These are phyloP conservation scores for Glaciozyma martinii DNA, from an alignment of 768 basidiomycete genomes.

Conservation along the genomic window DNA sequence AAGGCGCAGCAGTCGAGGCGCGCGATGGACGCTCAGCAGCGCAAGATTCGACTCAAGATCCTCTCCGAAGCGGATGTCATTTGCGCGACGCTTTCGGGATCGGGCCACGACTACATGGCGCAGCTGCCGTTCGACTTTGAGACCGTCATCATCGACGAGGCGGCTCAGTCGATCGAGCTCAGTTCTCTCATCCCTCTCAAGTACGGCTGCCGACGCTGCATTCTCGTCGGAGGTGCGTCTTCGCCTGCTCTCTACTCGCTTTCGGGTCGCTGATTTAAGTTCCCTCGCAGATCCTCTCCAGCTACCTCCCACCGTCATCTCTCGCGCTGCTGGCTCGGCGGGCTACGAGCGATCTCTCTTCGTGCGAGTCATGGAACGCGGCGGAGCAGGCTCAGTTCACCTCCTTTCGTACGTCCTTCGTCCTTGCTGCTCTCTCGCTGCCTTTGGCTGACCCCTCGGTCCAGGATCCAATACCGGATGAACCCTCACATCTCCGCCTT, in stretches of 20 bases:
- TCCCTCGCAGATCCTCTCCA: conserved; percentile 48
- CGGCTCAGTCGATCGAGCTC: conserved; percentile 90
- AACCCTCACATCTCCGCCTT: conserved; percentile 87
- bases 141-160: conserved; percentile 94
- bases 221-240: conserved; percentile 77
- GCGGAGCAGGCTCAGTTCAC: conserved; percentile 72
- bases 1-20: conserved; percentile 70
- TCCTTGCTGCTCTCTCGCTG: background rate
- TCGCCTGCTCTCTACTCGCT: background rate
- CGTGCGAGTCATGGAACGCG: conserved; percentile 68
- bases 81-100: conserved; percentile 83
- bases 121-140: conserved; percentile 67
- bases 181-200: conserved; percentile 91
- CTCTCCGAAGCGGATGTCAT: conserved; percentile 84
- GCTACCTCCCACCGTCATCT: conserved; percentile 85
- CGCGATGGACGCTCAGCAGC: conserved; percentile 68
- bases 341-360: conserved; percentile 81
- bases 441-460: background rate
- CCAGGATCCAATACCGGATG: conserved; percentile 98
- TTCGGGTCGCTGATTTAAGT: no score
- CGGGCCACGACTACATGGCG: conserved; percentile 79
- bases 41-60: conserved; percentile 65
- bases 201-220: conserved; percentile 68
- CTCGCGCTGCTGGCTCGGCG: conserved; percentile 52
- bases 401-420: conserved; percentile 59